These are phyloP conservation scores for Maudiozyma barnettii DNA, from an alignment of 805 yeast genomes.

Conservation along the genomic window DNA sequence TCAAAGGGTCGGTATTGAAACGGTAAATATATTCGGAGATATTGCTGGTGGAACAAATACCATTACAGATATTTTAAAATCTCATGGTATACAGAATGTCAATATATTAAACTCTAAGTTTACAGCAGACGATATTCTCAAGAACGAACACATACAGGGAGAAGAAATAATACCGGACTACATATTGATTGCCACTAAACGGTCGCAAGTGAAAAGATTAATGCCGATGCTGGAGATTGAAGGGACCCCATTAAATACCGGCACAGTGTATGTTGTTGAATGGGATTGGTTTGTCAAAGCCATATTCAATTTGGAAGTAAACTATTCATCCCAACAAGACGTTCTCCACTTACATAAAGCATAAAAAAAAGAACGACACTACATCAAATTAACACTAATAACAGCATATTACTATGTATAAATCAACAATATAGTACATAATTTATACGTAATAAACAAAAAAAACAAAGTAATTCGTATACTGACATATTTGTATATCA, in stretches of 20 bases:
- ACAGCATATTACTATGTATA: too few species aligned
- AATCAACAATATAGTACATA: too few species aligned
- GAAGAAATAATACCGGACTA: slow-evolving; percentile 8
- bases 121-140: slow-evolving; percentile 9
- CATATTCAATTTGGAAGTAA: slow-evolving; percentile 18
- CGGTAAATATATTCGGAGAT: slow-evolving; percentile 19
- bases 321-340: neutral
- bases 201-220: slow-evolving; percentile 24
- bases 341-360: neutral
- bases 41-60: slow-evolving; percentile 23
- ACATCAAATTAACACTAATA: neutral
- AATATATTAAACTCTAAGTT: slow-evolving; percentile 15
- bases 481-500: neutral
- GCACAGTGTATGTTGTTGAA: slow-evolving; percentile 18
- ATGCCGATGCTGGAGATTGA: slow-evolving; percentile 6
- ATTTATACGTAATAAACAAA: neutral
- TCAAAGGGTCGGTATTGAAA: slow-evolving; percentile 15
- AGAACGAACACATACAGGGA: neutral
- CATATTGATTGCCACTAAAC: slow-evolving; percentile 21
- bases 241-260: neutral
- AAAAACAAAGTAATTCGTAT: neutral
- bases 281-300: slow-evolving; percentile 29
- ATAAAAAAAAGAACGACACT: neutral
- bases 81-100: slow-evolving; percentile 21
- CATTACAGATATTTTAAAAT: slow-evolving; percentile 18